Conservation (phyloP, 257 asterid genomes). For the Plantago ovata region DNA sequence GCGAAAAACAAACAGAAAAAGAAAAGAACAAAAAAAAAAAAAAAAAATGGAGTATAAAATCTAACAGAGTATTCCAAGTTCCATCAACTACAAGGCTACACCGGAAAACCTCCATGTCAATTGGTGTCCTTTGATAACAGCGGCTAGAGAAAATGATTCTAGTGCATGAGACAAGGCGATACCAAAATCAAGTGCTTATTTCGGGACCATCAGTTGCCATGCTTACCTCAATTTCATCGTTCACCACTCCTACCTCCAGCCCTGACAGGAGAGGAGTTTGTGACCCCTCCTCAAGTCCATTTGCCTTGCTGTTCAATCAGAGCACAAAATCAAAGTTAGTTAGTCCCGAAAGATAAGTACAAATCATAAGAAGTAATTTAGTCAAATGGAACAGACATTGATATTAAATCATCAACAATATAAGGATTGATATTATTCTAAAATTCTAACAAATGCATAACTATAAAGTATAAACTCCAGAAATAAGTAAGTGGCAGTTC, state of each 20-base stretch:
- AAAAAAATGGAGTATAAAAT: too few relatives aligned
- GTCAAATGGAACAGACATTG: background rate
- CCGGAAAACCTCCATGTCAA: too few relatives aligned
- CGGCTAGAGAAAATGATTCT: background rate
- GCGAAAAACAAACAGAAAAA: background rate
- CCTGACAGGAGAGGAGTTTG: conserved; percentile 41
- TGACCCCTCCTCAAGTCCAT: conserved; percentile 33
- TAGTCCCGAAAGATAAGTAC: background rate
- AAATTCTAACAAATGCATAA: too few relatives aligned
- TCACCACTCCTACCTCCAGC: background rate
- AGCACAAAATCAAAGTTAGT: conserved; percentile 14
- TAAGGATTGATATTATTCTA: too few relatives aligned
- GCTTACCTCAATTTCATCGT: conserved; percentile 19
- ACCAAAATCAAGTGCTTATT: conserved; percentile 38
- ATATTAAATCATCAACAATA: background rate
- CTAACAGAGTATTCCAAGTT: background rate
- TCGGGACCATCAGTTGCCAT: conserved; percentile 28
- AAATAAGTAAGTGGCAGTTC: too few relatives aligned
- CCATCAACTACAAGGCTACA: too few relatives aligned
- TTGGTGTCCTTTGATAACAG: too few relatives aligned
- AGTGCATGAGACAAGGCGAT: conserved; percentile 11
- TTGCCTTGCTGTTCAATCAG: conserved; percentile 34
- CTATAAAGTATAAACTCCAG: too few relatives aligned
- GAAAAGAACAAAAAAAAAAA: too few relatives aligned
- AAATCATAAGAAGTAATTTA: background rate